phyloP scores from a whole-genome alignment of 768 basidiomycete genomes.

The Suillus luteus region DNA sequence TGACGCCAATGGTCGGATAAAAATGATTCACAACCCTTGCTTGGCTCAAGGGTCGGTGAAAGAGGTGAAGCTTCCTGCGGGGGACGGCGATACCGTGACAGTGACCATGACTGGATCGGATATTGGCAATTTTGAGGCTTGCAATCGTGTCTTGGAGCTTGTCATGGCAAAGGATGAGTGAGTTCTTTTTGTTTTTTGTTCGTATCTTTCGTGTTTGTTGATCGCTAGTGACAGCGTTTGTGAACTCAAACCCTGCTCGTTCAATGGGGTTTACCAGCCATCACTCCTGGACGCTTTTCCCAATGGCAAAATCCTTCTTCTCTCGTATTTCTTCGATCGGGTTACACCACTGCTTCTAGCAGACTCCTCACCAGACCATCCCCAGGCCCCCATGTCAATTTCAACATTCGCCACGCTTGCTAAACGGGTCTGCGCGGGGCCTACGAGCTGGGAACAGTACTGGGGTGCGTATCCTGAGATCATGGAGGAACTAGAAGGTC shows the following conservation, averaged over 20 bases:
- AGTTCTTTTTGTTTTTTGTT: constrained; percentile 43
- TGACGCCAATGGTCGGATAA: constrained; percentile 10
- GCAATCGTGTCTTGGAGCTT: constrained; percentile 79
- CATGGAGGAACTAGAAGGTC: constrained; percentile 69
- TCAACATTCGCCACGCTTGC: constrained; percentile 67
- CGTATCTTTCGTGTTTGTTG: constrained; percentile 4
- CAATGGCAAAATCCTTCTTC: constrained; percentile 79
- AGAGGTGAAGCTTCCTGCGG: constrained; percentile 61
- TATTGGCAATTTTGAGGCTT: constrained; percentile 83
- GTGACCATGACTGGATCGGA: constrained; percentile 88
- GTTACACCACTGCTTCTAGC: constrained; percentile 69
- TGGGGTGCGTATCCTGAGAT: constrained; percentile 49
- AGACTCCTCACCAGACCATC: constrained; percentile 22
- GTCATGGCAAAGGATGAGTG: constrained; percentile 95
- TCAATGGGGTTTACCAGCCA: constrained; percentile 97
- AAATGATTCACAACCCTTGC: constrained; percentile 68
- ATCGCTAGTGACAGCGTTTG: constrained; percentile 58
- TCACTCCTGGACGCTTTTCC: constrained; percentile 88
- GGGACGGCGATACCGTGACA: constrained; percentile 42
- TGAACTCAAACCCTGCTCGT: constrained; percentile 91
- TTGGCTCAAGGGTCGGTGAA: constrained; percentile 66
- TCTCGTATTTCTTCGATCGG: constrained; percentile 99
- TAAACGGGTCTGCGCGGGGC: constrained; percentile 71
- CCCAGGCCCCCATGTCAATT: constrained; percentile 43
- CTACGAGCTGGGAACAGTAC: constrained; percentile 52